Evolutionary conservation across 2,329 filamentous ascomycete genomes (phyloP).

Genomic region (Colletotrichum nymphaeae): DNA sequence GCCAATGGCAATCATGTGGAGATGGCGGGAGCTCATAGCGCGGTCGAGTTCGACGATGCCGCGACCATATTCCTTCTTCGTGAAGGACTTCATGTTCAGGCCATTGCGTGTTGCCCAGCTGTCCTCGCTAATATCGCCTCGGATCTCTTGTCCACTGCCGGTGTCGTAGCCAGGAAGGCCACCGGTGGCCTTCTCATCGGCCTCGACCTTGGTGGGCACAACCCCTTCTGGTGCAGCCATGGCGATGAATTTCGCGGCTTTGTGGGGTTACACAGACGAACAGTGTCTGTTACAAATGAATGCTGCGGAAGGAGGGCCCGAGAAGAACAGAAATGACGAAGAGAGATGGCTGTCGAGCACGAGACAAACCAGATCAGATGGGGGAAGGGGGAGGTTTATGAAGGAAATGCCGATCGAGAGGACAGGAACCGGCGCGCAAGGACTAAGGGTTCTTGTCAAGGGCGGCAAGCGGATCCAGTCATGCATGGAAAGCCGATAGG

Average conservation of each 20-base stretch:
- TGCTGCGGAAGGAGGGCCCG: conserved; percentile 22
- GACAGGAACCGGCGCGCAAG: conserved; percentile 14
- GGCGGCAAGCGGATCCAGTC: conserved; percentile 26
- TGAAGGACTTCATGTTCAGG: conserved; percentile 53
- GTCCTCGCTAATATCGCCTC: conserved; percentile 40
- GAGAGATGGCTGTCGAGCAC: conserved; percentile 10
- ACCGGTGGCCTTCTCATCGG: conserved; percentile 28
- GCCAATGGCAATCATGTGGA: conserved; percentile 73
- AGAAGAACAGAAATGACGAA: conserved; percentile 6
- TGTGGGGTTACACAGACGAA: conserved; percentile 10
- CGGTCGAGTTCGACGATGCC: conserved; percentile 51
- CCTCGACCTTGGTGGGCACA: conserved; percentile 30
- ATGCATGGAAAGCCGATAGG: conserved; percentile 23
- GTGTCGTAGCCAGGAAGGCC: conserved; percentile 27
- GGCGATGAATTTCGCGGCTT: background rate
- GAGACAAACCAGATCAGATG: background rate
- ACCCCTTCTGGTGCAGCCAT: conserved; percentile 33
- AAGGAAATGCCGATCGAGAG: conserved; percentile 14
- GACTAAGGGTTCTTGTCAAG: conserved; percentile 33
- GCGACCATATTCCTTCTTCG: conserved; percentile 40
- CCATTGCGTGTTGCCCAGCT: conserved; percentile 51
- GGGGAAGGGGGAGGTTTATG: conserved; percentile 25
- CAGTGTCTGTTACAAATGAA: conserved; percentile 6
- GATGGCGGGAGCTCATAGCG: conserved; percentile 65
- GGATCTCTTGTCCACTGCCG: conserved; percentile 33